Percentiles rank a stretch among this genome's conserved stretches.
These are phyloP conservation scores for Ceraceosorus bombacis DNA, from an alignment of 1,284 basidiomycete genomes.

Conservation along the genomic window DNA sequence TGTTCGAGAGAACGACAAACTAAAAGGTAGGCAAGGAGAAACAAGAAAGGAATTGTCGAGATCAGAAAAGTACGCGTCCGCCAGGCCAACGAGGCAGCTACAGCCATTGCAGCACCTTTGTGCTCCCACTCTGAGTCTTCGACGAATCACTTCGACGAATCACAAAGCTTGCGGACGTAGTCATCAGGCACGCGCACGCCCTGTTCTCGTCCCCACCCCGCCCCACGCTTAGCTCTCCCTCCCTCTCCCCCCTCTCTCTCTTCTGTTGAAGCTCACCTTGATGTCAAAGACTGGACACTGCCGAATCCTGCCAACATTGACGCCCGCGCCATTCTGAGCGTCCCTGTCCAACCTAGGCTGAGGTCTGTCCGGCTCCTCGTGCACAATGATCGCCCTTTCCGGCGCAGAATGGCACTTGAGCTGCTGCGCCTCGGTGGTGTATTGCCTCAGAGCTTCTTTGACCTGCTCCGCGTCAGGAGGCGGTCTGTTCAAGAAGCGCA, in stretches of 20 bases:
- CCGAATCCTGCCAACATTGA: slow-evolving; percentile 82
- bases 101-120: too few species aligned
- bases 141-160: too few species aligned
- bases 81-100: neutral
- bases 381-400: slow-evolving; percentile 75
- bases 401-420: slow-evolving; percentile 80
- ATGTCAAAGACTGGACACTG: slow-evolving; percentile 80
- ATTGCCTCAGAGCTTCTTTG: slow-evolving; percentile 68
- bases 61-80: too few species aligned
- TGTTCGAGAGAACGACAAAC: slow-evolving; percentile 89
- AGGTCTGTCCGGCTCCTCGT: slow-evolving; percentile 85
- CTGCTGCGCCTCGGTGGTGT: slow-evolving; percentile 69
- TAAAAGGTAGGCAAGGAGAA: slow-evolving; percentile 23
- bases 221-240: too few species aligned
- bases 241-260: too few species aligned
- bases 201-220: too few species aligned
- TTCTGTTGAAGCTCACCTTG: slow-evolving; percentile 20
- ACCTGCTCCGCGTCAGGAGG: slow-evolving; percentile 82
- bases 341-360: slow-evolving; percentile 89
- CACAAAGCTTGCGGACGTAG: too few species aligned
- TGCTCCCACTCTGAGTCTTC: too few species aligned
- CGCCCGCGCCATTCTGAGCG: slow-evolving; percentile 83
- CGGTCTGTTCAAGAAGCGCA: slow-evolving; percentile 72
- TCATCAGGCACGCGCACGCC: too few species aligned
- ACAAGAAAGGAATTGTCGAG: neutral